phyloP scores from a whole-genome alignment of 805 yeast genomes.

The Starmera pachycereana region DNA sequence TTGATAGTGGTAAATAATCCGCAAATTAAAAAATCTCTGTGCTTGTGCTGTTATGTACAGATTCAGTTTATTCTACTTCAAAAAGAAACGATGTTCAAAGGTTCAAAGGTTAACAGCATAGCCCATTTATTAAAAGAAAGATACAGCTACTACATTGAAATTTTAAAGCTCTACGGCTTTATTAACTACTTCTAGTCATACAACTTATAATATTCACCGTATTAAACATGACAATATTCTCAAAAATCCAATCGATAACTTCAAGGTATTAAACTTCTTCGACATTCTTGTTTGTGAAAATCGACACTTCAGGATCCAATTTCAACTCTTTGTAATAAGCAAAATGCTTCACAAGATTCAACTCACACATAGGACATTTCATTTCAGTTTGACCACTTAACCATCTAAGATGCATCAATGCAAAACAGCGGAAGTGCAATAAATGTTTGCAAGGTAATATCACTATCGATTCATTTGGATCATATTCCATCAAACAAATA shows the following conservation, averaged over 20 bases:
- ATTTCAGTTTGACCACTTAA: neutral
- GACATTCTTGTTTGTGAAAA: neutral
- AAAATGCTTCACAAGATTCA: constrained; percentile 1
- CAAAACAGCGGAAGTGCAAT: neutral
- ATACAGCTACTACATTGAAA: neutral
- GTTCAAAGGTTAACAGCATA: too few relatives aligned
- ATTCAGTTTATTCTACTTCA: too few relatives aligned
- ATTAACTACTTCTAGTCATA: too few relatives aligned
- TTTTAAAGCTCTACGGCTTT: too few relatives aligned
- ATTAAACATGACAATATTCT: too few relatives aligned
- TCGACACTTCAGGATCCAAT: neutral
- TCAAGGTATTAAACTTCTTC: neutral
- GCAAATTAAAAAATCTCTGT: too few relatives aligned
- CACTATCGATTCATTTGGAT: neutral
- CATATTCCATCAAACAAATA: neutral
- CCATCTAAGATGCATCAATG: neutral
- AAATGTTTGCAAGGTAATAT: neutral
- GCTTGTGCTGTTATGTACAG: too few relatives aligned
- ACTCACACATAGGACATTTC: constrained; percentile 3
- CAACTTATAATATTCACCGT: too few relatives aligned
- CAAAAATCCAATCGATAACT: too few relatives aligned
- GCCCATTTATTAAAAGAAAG: too few relatives aligned
- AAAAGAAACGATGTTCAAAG: too few relatives aligned
- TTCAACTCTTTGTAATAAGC: constrained; percentile 1
- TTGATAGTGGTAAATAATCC: too few relatives aligned